phyloP scores from a whole-genome alignment of 495 filamentous ascomycete species.

The Aspergillus bridgeri region DNA sequence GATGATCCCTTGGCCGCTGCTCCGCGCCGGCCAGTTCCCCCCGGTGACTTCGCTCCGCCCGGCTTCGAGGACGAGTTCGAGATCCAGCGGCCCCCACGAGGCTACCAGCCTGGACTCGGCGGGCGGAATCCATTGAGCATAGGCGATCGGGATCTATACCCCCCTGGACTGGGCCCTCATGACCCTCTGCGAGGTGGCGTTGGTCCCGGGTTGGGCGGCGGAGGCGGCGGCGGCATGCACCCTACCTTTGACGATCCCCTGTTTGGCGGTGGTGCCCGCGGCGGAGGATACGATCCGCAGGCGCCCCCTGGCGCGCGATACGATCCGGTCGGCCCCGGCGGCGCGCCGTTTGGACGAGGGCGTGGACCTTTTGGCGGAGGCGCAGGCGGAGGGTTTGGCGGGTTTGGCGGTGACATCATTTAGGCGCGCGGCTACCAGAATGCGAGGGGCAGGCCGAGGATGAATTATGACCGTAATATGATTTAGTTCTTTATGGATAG shows the following conservation, averaged over 20 bases:
- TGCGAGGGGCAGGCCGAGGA: too few relatives aligned
- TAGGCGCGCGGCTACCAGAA: slow-evolving; percentile 31
- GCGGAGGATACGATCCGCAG: slow-evolving; percentile 40
- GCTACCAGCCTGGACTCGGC: slow-evolving; percentile 42
- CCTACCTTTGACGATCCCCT: slow-evolving; percentile 92
- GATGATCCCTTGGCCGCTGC: slow-evolving; percentile 61
- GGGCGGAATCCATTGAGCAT: slow-evolving; percentile 60
- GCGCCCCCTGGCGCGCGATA: slow-evolving; percentile 61
- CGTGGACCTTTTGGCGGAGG: slow-evolving; percentile 40
- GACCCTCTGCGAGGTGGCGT: slow-evolving; percentile 72
- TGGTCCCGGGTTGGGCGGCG: slow-evolving; percentile 48
- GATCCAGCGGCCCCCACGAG: slow-evolving; percentile 63
- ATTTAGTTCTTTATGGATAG: too few relatives aligned
- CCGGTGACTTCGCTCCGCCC: slow-evolving; percentile 78
- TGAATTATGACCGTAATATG: not conserved
- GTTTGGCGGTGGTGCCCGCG: slow-evolving; percentile 67
- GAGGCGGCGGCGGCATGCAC: slow-evolving; percentile 80
- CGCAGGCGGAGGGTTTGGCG: slow-evolving; percentile 45
- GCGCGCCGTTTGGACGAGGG: slow-evolving; percentile 48
- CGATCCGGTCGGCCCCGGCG: slow-evolving; percentile 81
- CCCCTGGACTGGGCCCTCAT: slow-evolving; percentile 77
- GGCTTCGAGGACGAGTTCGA: slow-evolving; percentile 95
- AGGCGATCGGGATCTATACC: slow-evolving; percentile 84
- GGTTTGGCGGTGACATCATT: slow-evolving; percentile 68
- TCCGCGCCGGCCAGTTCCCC: slow-evolving; percentile 63